A percentile compares a stretch with the other conserved stretches of the same genome.
Conservation (phyloP, 768 basidiomycete species). For the Trametes villosa region DNA sequence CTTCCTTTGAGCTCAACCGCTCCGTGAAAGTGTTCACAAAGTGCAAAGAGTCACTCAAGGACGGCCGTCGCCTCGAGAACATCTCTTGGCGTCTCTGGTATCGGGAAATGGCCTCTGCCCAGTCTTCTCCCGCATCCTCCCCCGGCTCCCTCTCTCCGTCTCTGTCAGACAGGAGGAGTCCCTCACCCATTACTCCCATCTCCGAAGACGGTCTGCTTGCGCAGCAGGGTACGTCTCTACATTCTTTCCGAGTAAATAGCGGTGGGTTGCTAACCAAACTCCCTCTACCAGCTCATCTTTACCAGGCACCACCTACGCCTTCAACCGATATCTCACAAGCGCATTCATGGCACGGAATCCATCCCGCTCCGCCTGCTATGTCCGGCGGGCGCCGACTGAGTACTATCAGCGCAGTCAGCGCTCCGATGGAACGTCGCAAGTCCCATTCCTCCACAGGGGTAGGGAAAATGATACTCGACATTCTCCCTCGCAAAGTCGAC, state of each 20-base stretch:
- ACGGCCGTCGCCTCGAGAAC: constrained; percentile 85
- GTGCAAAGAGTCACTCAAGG: constrained; percentile 76
- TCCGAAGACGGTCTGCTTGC: constrained; percentile 28
- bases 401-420: constrained; percentile 32
- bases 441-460: constrained; percentile 37
- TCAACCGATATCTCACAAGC: constrained; percentile 14
- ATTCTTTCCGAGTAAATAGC: constrained; percentile 1
- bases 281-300: constrained; percentile 1
- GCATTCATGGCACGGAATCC: constrained; percentile 34
- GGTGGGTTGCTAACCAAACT: constrained; percentile 1
- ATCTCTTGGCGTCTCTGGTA: constrained; percentile 89
- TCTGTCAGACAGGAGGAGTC: constrained; percentile 29
- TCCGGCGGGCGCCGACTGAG: constrained; percentile 32
- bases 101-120: constrained; percentile 55
- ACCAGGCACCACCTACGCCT: constrained; percentile 3
- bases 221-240: constrained; percentile 26
- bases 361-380: constrained; percentile 13
- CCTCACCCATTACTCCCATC: constrained; percentile 37
- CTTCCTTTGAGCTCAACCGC: constrained; percentile 11
- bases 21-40: constrained; percentile 73
- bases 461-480: constrained; percentile 60
- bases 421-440: constrained; percentile 26
- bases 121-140: constrained; percentile 35
- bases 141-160: constrained; percentile 35
- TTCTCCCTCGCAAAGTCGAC: constrained; percentile 50